Base-by-base conservation (phyloP, 2,329 filamentous ascomycete species). In the Fusarium neocosmosporiellum region DNA sequence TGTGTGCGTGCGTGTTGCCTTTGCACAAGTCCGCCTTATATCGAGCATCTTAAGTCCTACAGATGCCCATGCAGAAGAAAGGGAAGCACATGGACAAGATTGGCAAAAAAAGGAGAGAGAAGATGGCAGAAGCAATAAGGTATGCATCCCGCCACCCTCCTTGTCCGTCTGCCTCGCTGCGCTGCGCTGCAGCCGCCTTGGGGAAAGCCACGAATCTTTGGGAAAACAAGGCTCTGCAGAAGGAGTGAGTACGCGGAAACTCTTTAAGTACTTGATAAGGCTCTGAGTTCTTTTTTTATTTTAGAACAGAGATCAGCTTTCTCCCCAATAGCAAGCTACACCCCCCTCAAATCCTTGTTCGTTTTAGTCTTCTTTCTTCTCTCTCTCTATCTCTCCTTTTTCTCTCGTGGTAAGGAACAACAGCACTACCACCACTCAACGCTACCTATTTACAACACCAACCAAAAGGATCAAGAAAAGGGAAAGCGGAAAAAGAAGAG, bases 1-100 rank as follows among this genome's bases (percentile, higher is more conserved):
- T 29, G 29, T 34, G 43, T 48, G 41, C 18, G 50, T 34, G 50
- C 16, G 22, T 27, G 46, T 53, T 20, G 48, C 18, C 27, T 29
- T 41, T 72, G 67, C 71, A 68, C 70, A 73, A 68, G 70, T 62
- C 50, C 70, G 71, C 71, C 71, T 61, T 71, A 34, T 37, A 48
- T 65, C 48, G 20, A 55, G 24, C 20, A 39, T 18, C 27, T 13
- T 11, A 13, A 29, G 27, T 60, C 27, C 37, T 33, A 34, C 58
- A 36, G 7, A 31, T 11, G 9, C 22, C 18, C 46, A 53, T 54
- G 29, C n/a, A 29, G 24, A 48, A 27, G 6, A 20, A 43, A 9
- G 11, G 10, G 24, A 22, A 54, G 48, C 27, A 34, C 43, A 48
- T 48, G 43, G 39, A 14, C n/a, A 41, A 41, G 37, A 41, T 13